phyloP scores from a whole-genome alignment of 331 rosid genomes.

The Spiraea crenata region DNA sequence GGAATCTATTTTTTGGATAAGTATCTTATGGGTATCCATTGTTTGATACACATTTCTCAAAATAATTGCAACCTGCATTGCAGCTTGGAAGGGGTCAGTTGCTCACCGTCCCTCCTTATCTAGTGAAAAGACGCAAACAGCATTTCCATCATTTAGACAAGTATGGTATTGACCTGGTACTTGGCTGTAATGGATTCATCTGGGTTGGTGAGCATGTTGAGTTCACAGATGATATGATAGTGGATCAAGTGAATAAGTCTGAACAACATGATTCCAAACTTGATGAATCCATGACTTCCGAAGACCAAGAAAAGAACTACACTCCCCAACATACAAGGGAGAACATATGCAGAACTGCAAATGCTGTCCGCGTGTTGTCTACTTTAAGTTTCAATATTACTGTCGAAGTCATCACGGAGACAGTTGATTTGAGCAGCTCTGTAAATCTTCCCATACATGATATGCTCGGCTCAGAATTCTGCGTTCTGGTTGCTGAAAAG shows the following conservation, averaged over 20 bases:
- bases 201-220: constrained; percentile 89
- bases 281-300: constrained; percentile 26
- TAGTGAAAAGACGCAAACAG: constrained; percentile 85
- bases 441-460: constrained; percentile 56
- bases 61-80: constrained; percentile 4
- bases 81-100: constrained; percentile 91
- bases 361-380: constrained; percentile 64
- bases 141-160: constrained; percentile 83
- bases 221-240: constrained; percentile 53
- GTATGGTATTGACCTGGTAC: constrained; percentile 68
- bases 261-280: constrained; percentile 34
- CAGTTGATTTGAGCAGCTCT: constrained; percentile 55
- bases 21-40: not conserved
- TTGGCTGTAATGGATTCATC: constrained; percentile 88
- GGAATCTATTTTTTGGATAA: not conserved
- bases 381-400: constrained; percentile 58
- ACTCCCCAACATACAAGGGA: constrained; percentile 58
- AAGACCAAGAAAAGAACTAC: constrained; percentile 52
- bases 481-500: constrained; percentile 66
- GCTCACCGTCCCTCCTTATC: constrained; percentile 71
- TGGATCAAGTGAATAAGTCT: constrained; percentile 48
- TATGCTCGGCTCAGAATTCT: constrained; percentile 84
- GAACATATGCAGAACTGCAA: constrained; percentile 68
- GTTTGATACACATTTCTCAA: not conserved
- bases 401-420: constrained; percentile 54